phyloP scores from a whole-genome alignment of 345 rosid genomes.

The Citrus glauca region DNA sequence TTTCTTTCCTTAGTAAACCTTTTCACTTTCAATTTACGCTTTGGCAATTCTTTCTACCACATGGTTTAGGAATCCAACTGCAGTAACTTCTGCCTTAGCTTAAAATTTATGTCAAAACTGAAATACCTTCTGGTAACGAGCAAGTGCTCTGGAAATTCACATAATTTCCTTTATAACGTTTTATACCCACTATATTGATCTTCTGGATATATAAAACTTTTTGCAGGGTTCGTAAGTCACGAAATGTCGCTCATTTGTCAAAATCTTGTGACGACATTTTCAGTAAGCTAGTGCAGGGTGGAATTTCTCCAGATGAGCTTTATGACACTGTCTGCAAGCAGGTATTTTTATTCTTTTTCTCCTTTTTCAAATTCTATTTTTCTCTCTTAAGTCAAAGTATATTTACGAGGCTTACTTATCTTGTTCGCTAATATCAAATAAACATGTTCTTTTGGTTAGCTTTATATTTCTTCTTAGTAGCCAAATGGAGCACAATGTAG shows the following conservation, averaged over 20 bases:
- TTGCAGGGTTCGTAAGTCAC: slow-evolving; percentile 72
- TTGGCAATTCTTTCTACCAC: neutral
- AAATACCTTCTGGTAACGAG: neutral
- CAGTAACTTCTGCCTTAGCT: neutral
- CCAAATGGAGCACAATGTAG: neutral
- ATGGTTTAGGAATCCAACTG: neutral
- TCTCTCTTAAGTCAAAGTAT: neutral
- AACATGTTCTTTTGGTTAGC: neutral
- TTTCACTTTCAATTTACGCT: neutral
- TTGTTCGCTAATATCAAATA: neutral
- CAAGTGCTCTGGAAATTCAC: neutral
- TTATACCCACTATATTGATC: neutral
- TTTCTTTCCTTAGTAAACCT: neutral
- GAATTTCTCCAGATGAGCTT: slow-evolving; percentile 71
- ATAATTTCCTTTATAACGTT: neutral
- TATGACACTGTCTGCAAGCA: slow-evolving; percentile 84
- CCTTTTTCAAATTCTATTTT: neutral
- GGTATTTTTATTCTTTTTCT: slow-evolving; percentile 33
- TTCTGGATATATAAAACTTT: slow-evolving; percentile 6
- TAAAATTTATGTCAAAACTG: neutral
- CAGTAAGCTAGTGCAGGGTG: slow-evolving; percentile 73
- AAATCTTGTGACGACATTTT: slow-evolving; percentile 95
- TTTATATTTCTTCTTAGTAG: neutral
- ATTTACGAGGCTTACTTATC: neutral
- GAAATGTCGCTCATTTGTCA: slow-evolving; percentile 48